Base-by-base conservation (phyloP, 2,329 filamentous ascomycete species). In the Pseudopithomyces chartarum region DNA sequence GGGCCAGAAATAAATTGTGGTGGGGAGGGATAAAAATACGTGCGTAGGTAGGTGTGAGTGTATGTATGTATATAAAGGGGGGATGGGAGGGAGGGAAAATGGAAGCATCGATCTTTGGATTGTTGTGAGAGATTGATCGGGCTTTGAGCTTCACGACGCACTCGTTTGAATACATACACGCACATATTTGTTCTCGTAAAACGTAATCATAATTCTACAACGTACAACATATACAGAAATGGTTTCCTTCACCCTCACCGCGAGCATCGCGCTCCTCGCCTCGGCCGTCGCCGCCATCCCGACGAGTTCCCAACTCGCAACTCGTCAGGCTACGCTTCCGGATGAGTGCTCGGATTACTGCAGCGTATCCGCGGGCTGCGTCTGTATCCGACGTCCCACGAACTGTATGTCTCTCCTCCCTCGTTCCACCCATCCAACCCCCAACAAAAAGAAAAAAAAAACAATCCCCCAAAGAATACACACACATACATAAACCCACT, bases 341-440 rank as follows among this genome's bases (percentile, higher is more conserved):
- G n/a, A 48, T 1, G 38, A 58, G 19, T 63, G 60, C 56, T 59
- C 61, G 5, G 56, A 67, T 11, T 68, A 67, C 57, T 67, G 64
- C 58, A 61, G 55, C 29, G 52, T 62, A 17, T 44, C 56, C 20
- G 63, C 64, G 7, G 66, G 64, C 17, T 68, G 64, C 36, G 59
- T 62, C 13, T 67, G 64, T 52, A 66, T 65, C 39, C 49, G 49
- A 5, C 53, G 63, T 11, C 66, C 66, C 42, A 65, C 64, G 17
- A 66, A 68, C 59, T 68, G 66, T 61, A 59, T 22, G 58, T 15
- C 19, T 23, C 22, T 20, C 29, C 39, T 3, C 5, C 3, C 7
- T 50, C 26, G 8, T 29, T 29, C 5, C 26, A 4, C 26, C 26
- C 26, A 29, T 29, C 26, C 26, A 29, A 29, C 8, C 26, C 26